phyloP scores from a whole-genome alignment of 2,329 filamentous ascomycete species.

The Pseudocercospora vitis region DNA sequence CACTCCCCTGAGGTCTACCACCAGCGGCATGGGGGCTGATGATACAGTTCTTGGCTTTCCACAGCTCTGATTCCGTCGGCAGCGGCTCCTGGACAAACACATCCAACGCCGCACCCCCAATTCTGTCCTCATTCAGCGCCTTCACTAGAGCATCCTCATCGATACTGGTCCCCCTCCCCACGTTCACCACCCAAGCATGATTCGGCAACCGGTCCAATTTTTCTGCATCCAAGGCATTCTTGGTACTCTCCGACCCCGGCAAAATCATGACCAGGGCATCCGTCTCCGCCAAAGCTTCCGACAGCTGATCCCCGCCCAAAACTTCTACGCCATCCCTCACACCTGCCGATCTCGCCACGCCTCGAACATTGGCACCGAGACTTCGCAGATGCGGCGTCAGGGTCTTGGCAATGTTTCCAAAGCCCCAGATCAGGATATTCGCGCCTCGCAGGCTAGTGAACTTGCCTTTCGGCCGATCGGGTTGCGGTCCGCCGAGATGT shows the following conservation, averaged over 20 bases:
- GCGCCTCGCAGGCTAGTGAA: slow-evolving; percentile 63
- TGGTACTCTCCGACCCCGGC: slow-evolving; percentile 58
- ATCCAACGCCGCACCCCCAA: slow-evolving; percentile 54
- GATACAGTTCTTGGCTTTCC: slow-evolving; percentile 54
- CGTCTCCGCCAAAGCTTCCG: slow-evolving; percentile 56
- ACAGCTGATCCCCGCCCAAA: slow-evolving; percentile 55
- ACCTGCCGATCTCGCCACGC: slow-evolving; percentile 58
- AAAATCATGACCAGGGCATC: slow-evolving; percentile 69
- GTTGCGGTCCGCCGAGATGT: slow-evolving; percentile 62
- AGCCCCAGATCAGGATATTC: slow-evolving; percentile 62
- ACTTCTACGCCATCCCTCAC: slow-evolving; percentile 61
- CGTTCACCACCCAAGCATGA: slow-evolving; percentile 69
- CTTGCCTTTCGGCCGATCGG: slow-evolving; percentile 55
- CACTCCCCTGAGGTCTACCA: slow-evolving; percentile 60
- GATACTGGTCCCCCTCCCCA: slow-evolving; percentile 64
- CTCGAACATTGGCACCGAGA: slow-evolving; percentile 59
- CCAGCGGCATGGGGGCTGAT: slow-evolving; percentile 61
- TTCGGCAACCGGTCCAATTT: slow-evolving; percentile 55
- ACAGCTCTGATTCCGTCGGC: slow-evolving; percentile 47
- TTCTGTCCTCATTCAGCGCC: slow-evolving; percentile 48
- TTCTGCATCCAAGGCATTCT: slow-evolving; percentile 57
- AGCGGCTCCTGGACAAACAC: slow-evolving; percentile 56
- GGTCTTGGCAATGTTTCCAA: slow-evolving; percentile 65
- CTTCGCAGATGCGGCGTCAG: slow-evolving; percentile 56
- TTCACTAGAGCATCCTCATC: slow-evolving; percentile 51